Conservation (phyloP, 2,329 filamentous ascomycete species). For the Neurospora crassa region DNA sequence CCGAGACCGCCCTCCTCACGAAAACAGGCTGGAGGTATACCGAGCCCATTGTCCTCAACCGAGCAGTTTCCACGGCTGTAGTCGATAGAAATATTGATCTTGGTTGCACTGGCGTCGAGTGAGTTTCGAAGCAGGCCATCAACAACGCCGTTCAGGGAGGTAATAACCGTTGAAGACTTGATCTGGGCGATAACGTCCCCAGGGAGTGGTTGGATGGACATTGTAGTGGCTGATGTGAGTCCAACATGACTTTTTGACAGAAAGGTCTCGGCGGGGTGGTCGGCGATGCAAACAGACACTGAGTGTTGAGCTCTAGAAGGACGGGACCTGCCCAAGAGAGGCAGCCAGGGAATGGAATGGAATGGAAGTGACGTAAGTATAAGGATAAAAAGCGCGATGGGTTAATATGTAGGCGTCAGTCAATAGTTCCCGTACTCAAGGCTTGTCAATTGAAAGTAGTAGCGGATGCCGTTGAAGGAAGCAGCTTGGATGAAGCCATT, state of each 20-base stretch:
- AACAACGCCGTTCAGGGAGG: conserved; percentile 61
- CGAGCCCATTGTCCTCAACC: conserved; percentile 76
- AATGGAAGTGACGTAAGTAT: background rate
- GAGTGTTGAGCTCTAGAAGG: background rate
- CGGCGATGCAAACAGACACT: background rate
- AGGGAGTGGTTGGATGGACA: conserved; percentile 62
- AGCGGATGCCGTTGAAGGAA: background rate
- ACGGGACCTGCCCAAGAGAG: background rate
- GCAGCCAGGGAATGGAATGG: background rate
- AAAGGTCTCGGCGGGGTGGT: background rate
- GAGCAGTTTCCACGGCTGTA: conserved; percentile 65
- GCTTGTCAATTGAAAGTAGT: background rate
- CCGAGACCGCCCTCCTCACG: conserved; percentile 58
- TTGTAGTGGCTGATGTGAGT: conserved; percentile 21
- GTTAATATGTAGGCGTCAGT: background rate
- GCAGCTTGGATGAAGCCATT: background rate
- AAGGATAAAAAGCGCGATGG: background rate
- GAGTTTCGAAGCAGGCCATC: conserved; percentile 72
- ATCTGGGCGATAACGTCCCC: conserved; percentile 66
- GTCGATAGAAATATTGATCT: conserved; percentile 62
- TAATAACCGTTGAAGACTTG: conserved; percentile 74
- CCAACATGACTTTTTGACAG: conserved; percentile 9
- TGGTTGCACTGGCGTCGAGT: conserved; percentile 66
- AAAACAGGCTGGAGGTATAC: conserved; percentile 70
- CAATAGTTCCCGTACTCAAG: background rate